Evolutionary conservation across 805 yeast species (phyloP), one percentile per base, ranked within the genome.

Genomic region (Cyberlindnera lachancei): DNA sequence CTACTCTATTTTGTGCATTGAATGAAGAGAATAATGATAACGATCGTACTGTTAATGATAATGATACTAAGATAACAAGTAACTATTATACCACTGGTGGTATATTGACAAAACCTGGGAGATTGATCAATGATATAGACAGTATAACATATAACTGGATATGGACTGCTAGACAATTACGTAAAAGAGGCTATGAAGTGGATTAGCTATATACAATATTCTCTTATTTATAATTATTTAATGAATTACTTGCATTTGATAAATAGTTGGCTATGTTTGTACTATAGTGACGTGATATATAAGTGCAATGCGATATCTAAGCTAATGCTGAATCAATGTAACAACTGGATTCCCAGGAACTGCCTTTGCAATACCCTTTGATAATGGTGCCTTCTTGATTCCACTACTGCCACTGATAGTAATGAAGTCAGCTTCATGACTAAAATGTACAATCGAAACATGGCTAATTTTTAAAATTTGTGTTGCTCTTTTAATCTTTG

Each of bases 111-210:
- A 55, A 56, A 14, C 79, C 90, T 4, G 75, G 86, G 26, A 48
- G 52, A 17, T 63, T 79, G 4, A 84, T 90, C 1, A 44, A 52
- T 10, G 74, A 66, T 48, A 54, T 69, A 53, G 73, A 74, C 34
- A 73, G 70, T 43, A 82, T 83, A 1, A 76, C 78, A 5, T 61
- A 74, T 27, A 75, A 80, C 22, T 84, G 94, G 88, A 73, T 76
- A 11, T 83, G 94, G 94, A 79, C 90, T 0, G 68, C 73, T 2
- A 68, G 64, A 27, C 70, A 79, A 49, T 52, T 83, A 31, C 60
- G 69, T 27, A 67, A 72, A 38, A 63, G 83, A 25, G 79, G 79
- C 0, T 64, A 43, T 27, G 50, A 52, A 5, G 40, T 36, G 24
- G 43, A 35, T 25, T 38, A 23, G 29, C 12, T 4, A 7, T 25